These are phyloP conservation scores for Odontarrhena argentea DNA, from an alignment of 345 rosid species.

Conservation along the genomic window DNA sequence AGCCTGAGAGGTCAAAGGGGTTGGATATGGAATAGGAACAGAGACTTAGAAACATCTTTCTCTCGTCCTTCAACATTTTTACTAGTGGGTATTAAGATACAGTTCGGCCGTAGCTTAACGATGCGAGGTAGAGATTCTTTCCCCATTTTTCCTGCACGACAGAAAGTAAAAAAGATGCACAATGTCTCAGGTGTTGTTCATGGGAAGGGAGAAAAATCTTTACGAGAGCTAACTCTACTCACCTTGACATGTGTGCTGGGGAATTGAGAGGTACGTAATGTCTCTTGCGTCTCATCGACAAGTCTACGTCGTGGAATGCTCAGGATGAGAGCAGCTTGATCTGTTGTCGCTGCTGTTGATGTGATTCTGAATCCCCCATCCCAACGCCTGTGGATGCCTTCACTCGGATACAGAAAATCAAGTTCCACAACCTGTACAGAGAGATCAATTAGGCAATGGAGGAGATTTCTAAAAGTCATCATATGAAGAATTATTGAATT, in stretches of 20 bases:
- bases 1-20: slow-evolving; percentile 19
- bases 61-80: slow-evolving; percentile 22
- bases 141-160: slow-evolving; percentile 81
- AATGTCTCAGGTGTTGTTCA: slow-evolving; percentile 8
- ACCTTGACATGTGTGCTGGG: slow-evolving; percentile 98
- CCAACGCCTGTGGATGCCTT: slow-evolving; percentile 97
- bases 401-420: slow-evolving; percentile 98
- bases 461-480: slow-evolving; percentile 10
- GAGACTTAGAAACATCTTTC: slow-evolving; percentile 30
- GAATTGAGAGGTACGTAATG: slow-evolving; percentile 88
- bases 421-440: slow-evolving; percentile 83
- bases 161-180: slow-evolving; percentile 2
- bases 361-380: slow-evolving; percentile 92
- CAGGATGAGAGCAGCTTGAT: slow-evolving; percentile 89
- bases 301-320: slow-evolving; percentile 84
- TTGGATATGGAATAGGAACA: slow-evolving; percentile 27
- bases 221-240: slow-evolving; percentile 19
- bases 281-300: slow-evolving; percentile 94
- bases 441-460: not conserved
- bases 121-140: slow-evolving; percentile 76
- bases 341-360: slow-evolving; percentile 88
- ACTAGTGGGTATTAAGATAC: slow-evolving; percentile 49
- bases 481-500: not conserved
- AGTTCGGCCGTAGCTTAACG: slow-evolving; percentile 77
- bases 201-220: not conserved